Evolutionary conservation across 495 filamentous ascomycete genomes (phyloP).

Genomic region (Aspergillus wentii): DNA sequence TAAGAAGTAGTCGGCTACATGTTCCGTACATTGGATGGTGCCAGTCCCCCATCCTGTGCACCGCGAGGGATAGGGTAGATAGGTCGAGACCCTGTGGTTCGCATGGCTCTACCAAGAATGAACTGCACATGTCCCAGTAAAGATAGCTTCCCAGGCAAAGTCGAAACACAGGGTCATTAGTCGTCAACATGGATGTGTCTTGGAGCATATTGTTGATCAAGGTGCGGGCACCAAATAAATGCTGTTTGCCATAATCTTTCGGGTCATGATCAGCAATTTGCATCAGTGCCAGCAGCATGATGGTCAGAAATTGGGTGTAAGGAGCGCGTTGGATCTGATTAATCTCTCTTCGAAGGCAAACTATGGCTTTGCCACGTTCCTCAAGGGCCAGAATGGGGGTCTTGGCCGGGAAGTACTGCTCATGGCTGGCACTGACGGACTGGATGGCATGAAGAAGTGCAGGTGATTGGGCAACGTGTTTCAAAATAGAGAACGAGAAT

Average conservation of each 20-base stretch:
- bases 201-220: slow-evolving; percentile 11
- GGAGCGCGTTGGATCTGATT: slow-evolving; percentile 1
- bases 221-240: slow-evolving; percentile 9
- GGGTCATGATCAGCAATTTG: slow-evolving; percentile 5
- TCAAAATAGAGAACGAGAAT: slow-evolving; percentile 7
- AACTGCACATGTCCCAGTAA: slow-evolving; percentile 14
- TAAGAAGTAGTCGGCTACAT: slow-evolving; percentile 5
- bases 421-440: slow-evolving; percentile 11
- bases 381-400: slow-evolving; percentile 7
- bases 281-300: slow-evolving; percentile 6
- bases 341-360: slow-evolving; percentile 9
- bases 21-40: slow-evolving; percentile 12
- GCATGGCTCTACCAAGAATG: slow-evolving; percentile 8
- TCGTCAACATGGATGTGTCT: slow-evolving; percentile 3
- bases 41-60: slow-evolving; percentile 10
- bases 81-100: slow-evolving; percentile 4
- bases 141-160: slow-evolving; percentile 12
- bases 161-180: slow-evolving; percentile 3
- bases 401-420: slow-evolving; percentile 8
- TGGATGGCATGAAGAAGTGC: slow-evolving; percentile 13
- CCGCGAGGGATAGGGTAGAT: slow-evolving; percentile 6
- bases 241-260: slow-evolving; percentile 11
- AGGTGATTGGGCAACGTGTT: slow-evolving; percentile 9
- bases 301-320: slow-evolving; percentile 2
- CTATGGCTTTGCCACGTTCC: slow-evolving; percentile 11